Percentiles rank a stretch among this genome's conserved stretches.
These are phyloP conservation scores for Xylaria longipes DNA, from an alignment of 495 filamentous ascomycete genomes.

Conservation along the genomic window DNA sequence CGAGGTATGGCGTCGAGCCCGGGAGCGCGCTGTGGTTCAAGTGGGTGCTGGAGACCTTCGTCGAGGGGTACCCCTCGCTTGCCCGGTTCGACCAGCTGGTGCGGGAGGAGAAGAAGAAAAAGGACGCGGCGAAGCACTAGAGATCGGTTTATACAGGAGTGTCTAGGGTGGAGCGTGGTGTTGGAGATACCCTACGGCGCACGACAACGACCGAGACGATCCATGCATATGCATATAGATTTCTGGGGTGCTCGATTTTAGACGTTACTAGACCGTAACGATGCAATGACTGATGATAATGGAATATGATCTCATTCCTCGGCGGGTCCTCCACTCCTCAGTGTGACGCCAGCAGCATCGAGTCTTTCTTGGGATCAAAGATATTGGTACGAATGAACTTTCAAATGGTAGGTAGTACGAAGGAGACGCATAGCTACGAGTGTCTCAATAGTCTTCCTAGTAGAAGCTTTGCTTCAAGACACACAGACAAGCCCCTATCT, in stretches of 20 bases:
- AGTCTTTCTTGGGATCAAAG: too few relatives aligned
- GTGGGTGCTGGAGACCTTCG: constrained; percentile 47
- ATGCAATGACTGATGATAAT: constrained; percentile 20
- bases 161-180: background rate
- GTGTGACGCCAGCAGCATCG: background rate
- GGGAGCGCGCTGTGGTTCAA: constrained; percentile 43
- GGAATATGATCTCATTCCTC: background rate
- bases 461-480: background rate
- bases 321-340: background rate
- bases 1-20: constrained; percentile 39
- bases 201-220: background rate
- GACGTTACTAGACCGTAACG: background rate
- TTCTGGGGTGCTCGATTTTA: background rate
- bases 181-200: background rate
- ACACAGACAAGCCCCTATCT: background rate
- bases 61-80: constrained; percentile 50
- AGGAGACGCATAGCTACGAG: background rate
- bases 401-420: too few relatives aligned
- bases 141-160: too few relatives aligned
- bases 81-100: constrained; percentile 49
- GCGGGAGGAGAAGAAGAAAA: constrained; percentile 37
- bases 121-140: constrained; percentile 25
- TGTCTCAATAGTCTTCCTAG: background rate
- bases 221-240: background rate
- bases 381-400: too few relatives aligned